Evolutionary conservation across 2,329 filamentous ascomycete genomes (phyloP).

Genomic region (Sordariomycetes sp.): DNA sequence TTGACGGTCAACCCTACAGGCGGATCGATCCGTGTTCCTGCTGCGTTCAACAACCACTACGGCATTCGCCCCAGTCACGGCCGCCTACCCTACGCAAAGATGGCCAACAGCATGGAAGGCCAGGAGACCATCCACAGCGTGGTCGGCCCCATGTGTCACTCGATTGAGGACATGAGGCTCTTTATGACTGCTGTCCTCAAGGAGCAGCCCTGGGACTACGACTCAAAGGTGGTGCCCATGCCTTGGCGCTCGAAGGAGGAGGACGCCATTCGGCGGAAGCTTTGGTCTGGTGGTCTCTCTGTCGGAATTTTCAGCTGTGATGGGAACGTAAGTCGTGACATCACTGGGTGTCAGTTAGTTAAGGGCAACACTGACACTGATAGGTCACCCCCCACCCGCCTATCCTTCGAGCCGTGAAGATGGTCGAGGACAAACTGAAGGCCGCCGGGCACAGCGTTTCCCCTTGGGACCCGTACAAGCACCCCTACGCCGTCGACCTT

Average conservation of each 20-base stretch:
- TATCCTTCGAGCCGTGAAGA: constrained; percentile 16
- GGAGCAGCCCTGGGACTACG: constrained; percentile 25
- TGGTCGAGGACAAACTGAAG: constrained; percentile 12
- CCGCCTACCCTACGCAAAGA: constrained; percentile 8
- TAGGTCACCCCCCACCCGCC: constrained; percentile 22
- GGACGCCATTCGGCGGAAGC: constrained; percentile 13
- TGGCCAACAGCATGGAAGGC: constrained; percentile 8
- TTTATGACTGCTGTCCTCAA: constrained; percentile 23
- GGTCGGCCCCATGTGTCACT: constrained; percentile 24
- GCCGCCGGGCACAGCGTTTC: constrained; percentile 15
- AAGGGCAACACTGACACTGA: background rate
- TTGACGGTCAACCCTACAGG: constrained; percentile 6
- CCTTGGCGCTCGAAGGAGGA: constrained; percentile 10
- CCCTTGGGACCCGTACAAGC: constrained; percentile 17
- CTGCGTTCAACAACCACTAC: constrained; percentile 11
- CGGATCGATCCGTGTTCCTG: constrained; percentile 13
- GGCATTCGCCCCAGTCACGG: constrained; percentile 10
- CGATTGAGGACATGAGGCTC: constrained; percentile 21
- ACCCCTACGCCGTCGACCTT: constrained; percentile 13
- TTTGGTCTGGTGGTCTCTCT: constrained; percentile 10
- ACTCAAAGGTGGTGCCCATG: constrained; percentile 11
- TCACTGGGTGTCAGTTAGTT: background rate
- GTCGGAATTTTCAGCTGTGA: constrained; percentile 20
- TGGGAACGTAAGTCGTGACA: constrained; percentile 15
- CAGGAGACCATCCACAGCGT: constrained; percentile 18